Evolutionary conservation across 495 filamentous ascomycete species (phyloP).

Genomic region (Neurospora sp.): DNA sequence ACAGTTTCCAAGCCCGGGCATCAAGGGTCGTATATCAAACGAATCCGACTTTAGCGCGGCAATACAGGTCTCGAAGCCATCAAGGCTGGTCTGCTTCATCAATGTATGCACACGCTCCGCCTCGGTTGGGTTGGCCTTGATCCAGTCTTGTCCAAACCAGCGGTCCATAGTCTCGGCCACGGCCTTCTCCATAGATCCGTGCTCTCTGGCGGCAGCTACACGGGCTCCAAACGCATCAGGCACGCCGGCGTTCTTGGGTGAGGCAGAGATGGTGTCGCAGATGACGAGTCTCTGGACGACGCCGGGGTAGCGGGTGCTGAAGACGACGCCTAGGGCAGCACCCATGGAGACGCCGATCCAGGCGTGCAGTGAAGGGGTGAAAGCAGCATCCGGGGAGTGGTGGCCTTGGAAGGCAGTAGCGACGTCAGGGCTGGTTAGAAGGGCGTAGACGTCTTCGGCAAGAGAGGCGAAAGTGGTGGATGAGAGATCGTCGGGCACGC

Average conservation of each 20-base stretch:
- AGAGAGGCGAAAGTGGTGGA: slow-evolving; percentile 21
- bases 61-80: slow-evolving; percentile 25
- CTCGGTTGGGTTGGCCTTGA: slow-evolving; percentile 19
- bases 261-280: slow-evolving; percentile 18
- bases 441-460: slow-evolving; percentile 18
- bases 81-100: slow-evolving; percentile 21
- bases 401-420: background rate
- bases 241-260: slow-evolving; percentile 12
- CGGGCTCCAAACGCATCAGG: slow-evolving; percentile 16
- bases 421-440: slow-evolving; percentile 14
- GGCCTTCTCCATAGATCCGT: slow-evolving; percentile 11
- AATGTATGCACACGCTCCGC: slow-evolving; percentile 12
- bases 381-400: background rate
- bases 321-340: slow-evolving; percentile 20
- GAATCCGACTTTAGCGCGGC: slow-evolving; percentile 15
- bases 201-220: slow-evolving; percentile 12
- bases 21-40: slow-evolving; percentile 18
- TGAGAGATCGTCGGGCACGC: slow-evolving; percentile 12
- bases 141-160: slow-evolving; percentile 23
- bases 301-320: slow-evolving; percentile 16
- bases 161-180: slow-evolving; percentile 17
- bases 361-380: slow-evolving; percentile 10
- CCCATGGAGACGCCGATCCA: slow-evolving; percentile 29
- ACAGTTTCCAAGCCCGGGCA: slow-evolving; percentile 5
- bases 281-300: slow-evolving; percentile 15